Conservation (phyloP, 495 filamentous ascomycete species). For the Parmelia sp. region DNA sequence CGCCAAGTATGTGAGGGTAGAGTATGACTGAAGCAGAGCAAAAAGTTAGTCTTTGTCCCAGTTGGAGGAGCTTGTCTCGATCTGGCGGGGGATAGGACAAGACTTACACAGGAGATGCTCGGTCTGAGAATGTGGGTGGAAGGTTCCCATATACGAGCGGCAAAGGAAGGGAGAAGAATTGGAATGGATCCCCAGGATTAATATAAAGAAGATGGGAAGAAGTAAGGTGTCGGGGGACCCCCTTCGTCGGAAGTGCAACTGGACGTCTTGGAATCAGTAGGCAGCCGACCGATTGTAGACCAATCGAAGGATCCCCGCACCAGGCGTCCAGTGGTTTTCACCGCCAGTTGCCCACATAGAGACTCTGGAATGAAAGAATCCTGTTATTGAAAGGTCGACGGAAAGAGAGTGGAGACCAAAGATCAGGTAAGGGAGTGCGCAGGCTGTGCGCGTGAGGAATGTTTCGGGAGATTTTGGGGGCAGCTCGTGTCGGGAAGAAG, state of each 20-base stretch:
- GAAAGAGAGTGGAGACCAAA: background rate
- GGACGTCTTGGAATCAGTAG: constrained; percentile 25
- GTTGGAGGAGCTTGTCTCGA: constrained; percentile 1
- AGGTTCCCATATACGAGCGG: constrained; percentile 19
- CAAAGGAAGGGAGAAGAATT: constrained; percentile 20
- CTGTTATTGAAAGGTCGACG: background rate
- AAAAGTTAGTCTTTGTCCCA: constrained; percentile 12
- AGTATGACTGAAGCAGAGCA: constrained; percentile 7
- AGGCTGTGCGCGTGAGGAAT: constrained; percentile 28
- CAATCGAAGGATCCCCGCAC: constrained; percentile 24
- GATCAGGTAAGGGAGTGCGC: constrained; percentile 21
- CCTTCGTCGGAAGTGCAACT: constrained; percentile 22
- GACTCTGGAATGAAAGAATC: constrained; percentile 29
- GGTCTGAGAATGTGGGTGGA: constrained; percentile 7
- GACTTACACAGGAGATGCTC: constrained; percentile 23
- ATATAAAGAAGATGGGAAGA: constrained; percentile 23
- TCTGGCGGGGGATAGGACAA: background rate
- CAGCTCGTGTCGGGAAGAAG: constrained; percentile 27
- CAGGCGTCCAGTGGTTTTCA: constrained; percentile 19
- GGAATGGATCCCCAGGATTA: constrained; percentile 33
- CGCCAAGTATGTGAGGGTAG: constrained; percentile 8
- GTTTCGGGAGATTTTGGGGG: constrained; percentile 24
- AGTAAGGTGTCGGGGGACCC: constrained; percentile 27
- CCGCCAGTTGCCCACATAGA: constrained; percentile 24
- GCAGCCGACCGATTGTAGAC: constrained; percentile 27